Evolutionary conservation across 2,329 filamentous ascomycete genomes (phyloP), one percentile per base, ranked within the genome.

Genomic region (Ceratocystis ficicola): DNA sequence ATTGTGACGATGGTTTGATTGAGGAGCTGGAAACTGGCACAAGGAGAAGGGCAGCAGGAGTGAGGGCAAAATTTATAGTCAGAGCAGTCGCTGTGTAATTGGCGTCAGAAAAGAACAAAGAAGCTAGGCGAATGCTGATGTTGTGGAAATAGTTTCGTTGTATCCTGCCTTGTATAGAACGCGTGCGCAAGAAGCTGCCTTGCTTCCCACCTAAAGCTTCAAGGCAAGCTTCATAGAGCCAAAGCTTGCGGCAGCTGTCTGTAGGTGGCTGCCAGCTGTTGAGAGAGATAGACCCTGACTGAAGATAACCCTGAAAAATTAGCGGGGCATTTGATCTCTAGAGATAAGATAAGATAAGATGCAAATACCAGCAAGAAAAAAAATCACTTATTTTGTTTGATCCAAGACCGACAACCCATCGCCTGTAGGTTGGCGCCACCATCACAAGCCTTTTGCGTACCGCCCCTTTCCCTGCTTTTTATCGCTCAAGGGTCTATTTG

Each of bases 111-210:
- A 50, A 5, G 44, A 25, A 15, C 20, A 30, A 25, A 41, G 7
- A 15, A 48, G 44, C 25, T 48, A 22, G 22, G 10, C 50, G 22
- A 44, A 30, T 28, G 50, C 30, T 44, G 32, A 32, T 44, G 28
- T 48, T 63, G 28, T 28, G 5, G 7, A 25, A 32, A 46, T 46
- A n/a, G 28, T 17, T 57, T 3, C 36, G 44, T 65, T 48, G 55
- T 64, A 44, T 12, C 36, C 44, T 52, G 44, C 55, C 20, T 28
- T 52, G 20, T 52, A 5, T 25, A 44, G 62, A 64, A 66, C 65
- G 65, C 65, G 55, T 66, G 59, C 55, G 62, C 63, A 68, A 48
- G 62, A 66, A 68, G 64, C 65, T 64, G 62, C 62, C 67, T 67
- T 62, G 46, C 62, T 57, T 66, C 50, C 30, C 62, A 41, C 36